Evolutionary conservation across 345 rosid species (phyloP).

Genomic region (Melaleuca quinquenervia): DNA sequence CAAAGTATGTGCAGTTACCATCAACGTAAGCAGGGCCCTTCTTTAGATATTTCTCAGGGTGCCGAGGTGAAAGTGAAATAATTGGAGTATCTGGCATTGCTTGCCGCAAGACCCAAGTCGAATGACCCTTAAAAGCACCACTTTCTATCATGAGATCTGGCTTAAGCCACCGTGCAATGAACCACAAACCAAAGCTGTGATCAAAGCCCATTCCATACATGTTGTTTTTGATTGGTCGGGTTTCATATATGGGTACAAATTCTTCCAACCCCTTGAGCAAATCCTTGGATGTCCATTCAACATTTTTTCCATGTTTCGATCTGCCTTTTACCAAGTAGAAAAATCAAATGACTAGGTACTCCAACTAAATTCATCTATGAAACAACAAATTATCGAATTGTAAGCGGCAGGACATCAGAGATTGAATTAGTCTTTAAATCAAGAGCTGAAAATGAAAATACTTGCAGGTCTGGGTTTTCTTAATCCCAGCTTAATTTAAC

Average conservation of each 20-base stretch:
- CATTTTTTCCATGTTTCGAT: conserved; percentile 95
- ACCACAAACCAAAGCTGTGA: conserved; percentile 99
- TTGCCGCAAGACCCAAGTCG: conserved; percentile 98
- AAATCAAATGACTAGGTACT: conserved; percentile 24
- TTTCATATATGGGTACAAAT: conserved; percentile 87
- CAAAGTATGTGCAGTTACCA: conserved; percentile 90
- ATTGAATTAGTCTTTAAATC: not conserved
- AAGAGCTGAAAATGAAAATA: not conserved
- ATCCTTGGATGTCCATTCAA: conserved; percentile 95
- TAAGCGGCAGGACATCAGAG: not conserved
- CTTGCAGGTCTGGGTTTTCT: not conserved
- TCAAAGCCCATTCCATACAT: conserved; percentile 98
- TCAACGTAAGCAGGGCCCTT: conserved; percentile 99
- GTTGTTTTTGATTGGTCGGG: conserved; percentile 89
- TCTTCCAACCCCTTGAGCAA: conserved; percentile 80
- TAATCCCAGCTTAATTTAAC: not conserved
- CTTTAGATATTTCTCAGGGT: conserved; percentile 80
- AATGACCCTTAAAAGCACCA: conserved; percentile 98
- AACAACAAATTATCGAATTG: not conserved
- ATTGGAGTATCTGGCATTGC: conserved; percentile 89
- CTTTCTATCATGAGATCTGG: conserved; percentile 98
- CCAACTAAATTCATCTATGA: not conserved
- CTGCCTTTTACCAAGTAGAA: conserved; percentile 94
- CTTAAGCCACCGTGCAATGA: conserved; percentile 74
- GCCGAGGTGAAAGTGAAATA: conserved; percentile 76